Evolutionary conservation across 1,139 yeast genomes (phyloP).

Genomic region (Taiozyma sp.): DNA sequence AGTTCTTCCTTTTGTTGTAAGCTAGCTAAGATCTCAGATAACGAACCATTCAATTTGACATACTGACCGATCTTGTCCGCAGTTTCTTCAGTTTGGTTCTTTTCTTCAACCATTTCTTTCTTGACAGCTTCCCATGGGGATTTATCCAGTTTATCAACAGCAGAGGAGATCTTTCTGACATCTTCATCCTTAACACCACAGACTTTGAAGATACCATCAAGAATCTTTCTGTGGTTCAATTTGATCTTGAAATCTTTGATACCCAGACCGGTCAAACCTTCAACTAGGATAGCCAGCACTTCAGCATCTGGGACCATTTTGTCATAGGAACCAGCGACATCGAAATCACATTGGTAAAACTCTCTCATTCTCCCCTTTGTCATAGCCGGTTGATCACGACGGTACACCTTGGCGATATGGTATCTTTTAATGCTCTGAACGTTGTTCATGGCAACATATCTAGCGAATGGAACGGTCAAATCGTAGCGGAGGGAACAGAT

Average conservation of each 20-base stretch:
- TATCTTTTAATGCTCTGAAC: conserved; percentile 84
- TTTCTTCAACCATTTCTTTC: conserved; percentile 87
- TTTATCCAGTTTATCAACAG: conserved; percentile 94
- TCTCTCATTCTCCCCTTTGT: conserved; percentile 99
- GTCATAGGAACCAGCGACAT: conserved; percentile 89
- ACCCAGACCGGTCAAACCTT: conserved; percentile 79
- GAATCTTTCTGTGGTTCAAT: conserved; percentile 88
- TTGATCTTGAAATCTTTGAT: conserved; percentile 86
- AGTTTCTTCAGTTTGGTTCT: conserved; percentile 82
- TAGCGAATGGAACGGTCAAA: conserved; percentile 95
- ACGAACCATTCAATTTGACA: conserved; percentile 76
- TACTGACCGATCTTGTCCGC: conserved; percentile 91
- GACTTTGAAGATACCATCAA: conserved; percentile 92
- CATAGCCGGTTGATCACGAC: conserved; percentile 99
- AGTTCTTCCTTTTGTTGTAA: conserved; percentile 55
- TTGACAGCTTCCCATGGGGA: conserved; percentile 92
- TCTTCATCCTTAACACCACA: conserved; percentile 95
- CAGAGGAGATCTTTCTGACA: conserved; percentile 87
- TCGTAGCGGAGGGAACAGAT: conserved; percentile 91
- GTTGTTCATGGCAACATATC: conserved; percentile 93
- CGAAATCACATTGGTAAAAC: conserved; percentile 97
- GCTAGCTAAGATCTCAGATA: conserved; percentile 57
- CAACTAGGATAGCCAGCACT: conserved; percentile 70
- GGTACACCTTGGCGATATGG: conserved; percentile 95
- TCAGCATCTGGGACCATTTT: conserved; percentile 96